Conservation (phyloP, 495 filamentous ascomycete genomes). For the Xylaria telfairii region DNA sequence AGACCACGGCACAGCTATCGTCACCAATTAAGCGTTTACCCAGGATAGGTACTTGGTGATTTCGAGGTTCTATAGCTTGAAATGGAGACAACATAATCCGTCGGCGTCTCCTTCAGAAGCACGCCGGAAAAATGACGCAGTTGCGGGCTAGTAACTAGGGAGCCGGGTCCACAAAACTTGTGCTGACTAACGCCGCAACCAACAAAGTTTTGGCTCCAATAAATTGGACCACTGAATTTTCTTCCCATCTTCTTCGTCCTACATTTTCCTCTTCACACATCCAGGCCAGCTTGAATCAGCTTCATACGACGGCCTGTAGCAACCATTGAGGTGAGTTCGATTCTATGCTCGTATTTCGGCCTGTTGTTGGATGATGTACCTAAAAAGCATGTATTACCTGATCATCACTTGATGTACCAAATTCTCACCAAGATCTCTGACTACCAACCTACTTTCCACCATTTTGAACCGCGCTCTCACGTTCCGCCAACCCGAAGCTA, state of each 20-base stretch:
- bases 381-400: conserved; percentile 75
- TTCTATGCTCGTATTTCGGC: neutral
- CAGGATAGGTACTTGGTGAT: no score
- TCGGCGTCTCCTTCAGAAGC: no score
- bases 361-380: conserved; percentile 51
- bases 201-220: neutral
- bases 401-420: conserved; percentile 52
- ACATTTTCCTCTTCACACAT: neutral
- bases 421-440: conserved; percentile 70
- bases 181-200: conserved; percentile 2
- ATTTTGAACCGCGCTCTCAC: conserved; percentile 12
- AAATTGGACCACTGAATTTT: conserved; percentile 20
- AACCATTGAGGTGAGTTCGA: conserved; percentile 3
- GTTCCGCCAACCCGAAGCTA: conserved; percentile 25
- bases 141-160: neutral
- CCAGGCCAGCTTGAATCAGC: conserved; percentile 13
- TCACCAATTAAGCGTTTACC: neutral
- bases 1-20: no score
- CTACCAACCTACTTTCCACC: conserved; percentile 34
- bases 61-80: neutral
- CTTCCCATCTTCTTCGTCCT: neutral
- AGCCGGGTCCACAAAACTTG: no score
- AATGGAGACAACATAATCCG: no score
- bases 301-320: neutral
- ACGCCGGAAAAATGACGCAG: conserved; percentile 7